Evolutionary conservation across 805 yeast species (phyloP), one percentile per base, ranked within the genome.

Genomic region (Ogataea pini): DNA sequence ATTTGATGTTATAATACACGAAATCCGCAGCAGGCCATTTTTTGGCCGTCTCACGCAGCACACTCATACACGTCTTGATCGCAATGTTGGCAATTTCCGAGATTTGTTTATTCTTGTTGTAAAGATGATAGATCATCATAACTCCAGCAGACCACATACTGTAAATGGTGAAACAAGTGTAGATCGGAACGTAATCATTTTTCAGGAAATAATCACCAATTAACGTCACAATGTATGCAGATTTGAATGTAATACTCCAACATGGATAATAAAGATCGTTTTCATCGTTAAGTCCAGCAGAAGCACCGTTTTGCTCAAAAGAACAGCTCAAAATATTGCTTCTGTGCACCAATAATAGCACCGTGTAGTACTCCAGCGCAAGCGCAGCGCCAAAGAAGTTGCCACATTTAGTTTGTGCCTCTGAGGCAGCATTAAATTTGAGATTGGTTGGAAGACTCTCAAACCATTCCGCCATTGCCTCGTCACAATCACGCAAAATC

Each of bases 221-320:
- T 36, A 78, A 72, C 4, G 86, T 77, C 52, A 86, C 81, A 80
- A 85, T 82, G 58, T 87, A 79, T 1, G 94, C 89, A 1, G 91
- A 85, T 62, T 85, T 89, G 70, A 86, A 86, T 3, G 89, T 86
- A 49, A 86, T 84, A 13, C 90, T 86, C 86, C 89, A 82, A 9
- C 87, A 80, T 2, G 89, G 86, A 61, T 80, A 81, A 46, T 42
- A 41, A 61, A 72, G 67, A 53, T 64, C 68, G 13, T 75, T 74
- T n/a, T n/a, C n/a, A n/a, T n/a, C n/a, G n/a, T n/a, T n/a, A n/a
- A n/a, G n/a, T n/a, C n/a, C n/a, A n/a, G n/a, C n/a, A n/a, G n/a
- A n/a, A 46, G 66, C 65, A 1, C 73, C n/a, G 20, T 33, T 18
- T 9, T 19, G 29, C 10, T 19, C 13, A 8, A 9, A 32, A 12